Evolutionary conservation across 140 eudicot genomes (phyloP), one percentile per base, ranked within the genome.

Genomic region (Erigeron philadelphicus): DNA sequence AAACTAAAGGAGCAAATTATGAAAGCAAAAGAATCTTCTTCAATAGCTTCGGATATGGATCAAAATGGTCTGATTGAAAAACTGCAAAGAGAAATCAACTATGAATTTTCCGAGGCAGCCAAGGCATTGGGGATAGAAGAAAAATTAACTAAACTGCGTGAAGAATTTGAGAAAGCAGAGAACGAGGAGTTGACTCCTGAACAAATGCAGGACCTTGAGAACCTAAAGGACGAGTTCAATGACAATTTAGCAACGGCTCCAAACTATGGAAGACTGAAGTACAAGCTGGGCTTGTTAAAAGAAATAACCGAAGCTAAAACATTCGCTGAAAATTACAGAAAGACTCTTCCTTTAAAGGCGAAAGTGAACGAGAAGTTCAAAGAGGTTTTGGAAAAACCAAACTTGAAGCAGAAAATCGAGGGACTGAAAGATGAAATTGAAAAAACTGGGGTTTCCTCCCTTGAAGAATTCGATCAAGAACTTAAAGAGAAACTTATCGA

Each of bases 31-130:
- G 81, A 87, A 61, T 76, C 84, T 48, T 83, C 93, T 66, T 76
- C 55, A 2, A 45, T 67, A 7, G 74, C 31, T 68, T 85, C 87
- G 17, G 80, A 66, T 45, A 50, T 62, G 72, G 90, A 75, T 71
- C 77, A 83, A 66, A 79, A 78, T 40, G 82, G 81, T 66, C 72
- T 87, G 93, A 76, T 87, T n/a, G 76, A 73, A 50, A 85, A 81
- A 48, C 78, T 90, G 66, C 53, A 80, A 71, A 44, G 71, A 64
- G 94, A 83, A 66, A 76, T 87, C 21, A 82, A 81, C 61, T 66
- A 66, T 71, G 97, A 87, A 74, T 81, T 70, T 74, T 77, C 82
- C 2, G 86, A 83, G 73, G 97, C 97, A 12, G 87, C 84, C 54
- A 80, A 81, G 82, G 77, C 86, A 47, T 64, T 90, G 56, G 93